phyloP scores from a whole-genome alignment of 352 stramenopile genomes.

The Phytopythium ostracodes region DNA sequence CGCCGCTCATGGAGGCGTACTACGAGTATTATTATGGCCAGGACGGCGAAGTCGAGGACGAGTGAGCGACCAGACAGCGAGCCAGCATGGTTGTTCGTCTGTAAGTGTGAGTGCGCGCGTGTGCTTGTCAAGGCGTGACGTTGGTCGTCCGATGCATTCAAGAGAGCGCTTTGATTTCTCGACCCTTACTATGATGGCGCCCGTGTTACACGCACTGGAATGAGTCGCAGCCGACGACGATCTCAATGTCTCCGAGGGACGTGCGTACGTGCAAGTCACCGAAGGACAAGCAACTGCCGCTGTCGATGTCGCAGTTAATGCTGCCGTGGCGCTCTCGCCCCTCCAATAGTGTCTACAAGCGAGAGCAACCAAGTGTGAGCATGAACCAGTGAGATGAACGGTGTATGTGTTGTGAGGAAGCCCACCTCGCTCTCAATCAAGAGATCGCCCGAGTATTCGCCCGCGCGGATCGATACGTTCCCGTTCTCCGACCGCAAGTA shows the following conservation, averaged over 20 bases:
- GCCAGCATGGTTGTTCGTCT: background rate
- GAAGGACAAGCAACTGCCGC: constrained; percentile 55
- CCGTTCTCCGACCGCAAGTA: constrained; percentile 63
- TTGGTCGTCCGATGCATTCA: background rate
- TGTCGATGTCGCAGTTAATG: constrained; percentile 61
- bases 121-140: background rate
- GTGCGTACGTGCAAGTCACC: constrained; percentile 61
- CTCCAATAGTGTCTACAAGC: constrained; percentile 3
- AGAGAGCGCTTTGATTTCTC: background rate
- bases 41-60: background rate
- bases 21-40: constrained; percentile 78
- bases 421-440: constrained; percentile 30
- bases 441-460: constrained; percentile 50
- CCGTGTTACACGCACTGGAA: constrained; percentile 42
- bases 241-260: constrained; percentile 56
- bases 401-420: constrained; percentile 4
- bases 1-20: constrained; percentile 79
- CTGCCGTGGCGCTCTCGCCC: constrained; percentile 42
- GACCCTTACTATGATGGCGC: background rate
- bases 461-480: constrained; percentile 48
- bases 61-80: background rate
- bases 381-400: background rate
- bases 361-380: background rate
- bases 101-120: background rate
- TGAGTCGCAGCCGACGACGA: constrained; percentile 65